phyloP scores from a whole-genome alignment of 805 yeast species.

The Wickerhamiella azyma region DNA sequence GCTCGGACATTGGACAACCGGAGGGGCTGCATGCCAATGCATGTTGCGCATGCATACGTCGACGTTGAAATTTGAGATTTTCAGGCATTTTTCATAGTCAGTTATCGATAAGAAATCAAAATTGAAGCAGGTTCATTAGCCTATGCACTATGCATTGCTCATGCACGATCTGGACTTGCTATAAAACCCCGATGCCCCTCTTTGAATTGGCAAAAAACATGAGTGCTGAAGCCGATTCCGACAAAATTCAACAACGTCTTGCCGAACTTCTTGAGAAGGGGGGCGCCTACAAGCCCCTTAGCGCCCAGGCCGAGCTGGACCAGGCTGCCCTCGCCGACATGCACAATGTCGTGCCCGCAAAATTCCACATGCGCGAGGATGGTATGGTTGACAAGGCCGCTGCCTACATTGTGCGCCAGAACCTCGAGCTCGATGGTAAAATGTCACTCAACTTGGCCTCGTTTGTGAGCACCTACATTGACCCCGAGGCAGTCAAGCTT shows the following conservation, averaged over 20 bases:
- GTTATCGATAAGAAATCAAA: too few relatives aligned
- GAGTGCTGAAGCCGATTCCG: background rate
- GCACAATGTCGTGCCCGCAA: constrained; percentile 27
- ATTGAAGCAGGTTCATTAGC: background rate
- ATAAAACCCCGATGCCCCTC: background rate
- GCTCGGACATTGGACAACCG: background rate
- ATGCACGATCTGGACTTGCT: background rate
- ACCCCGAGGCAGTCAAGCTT: constrained; percentile 39
- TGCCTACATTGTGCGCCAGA: constrained; percentile 54
- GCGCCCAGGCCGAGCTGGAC: background rate
- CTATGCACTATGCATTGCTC: background rate
- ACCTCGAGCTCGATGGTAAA: constrained; percentile 67
- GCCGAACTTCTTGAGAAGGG: background rate
- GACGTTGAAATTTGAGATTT: background rate
- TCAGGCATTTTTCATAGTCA: too few relatives aligned
- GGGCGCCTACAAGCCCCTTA: background rate
- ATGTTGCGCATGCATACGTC: background rate
- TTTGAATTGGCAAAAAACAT: background rate
- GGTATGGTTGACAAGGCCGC: constrained; percentile 43
- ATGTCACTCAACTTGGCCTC: constrained; percentile 79
- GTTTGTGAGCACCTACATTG: constrained; percentile 66
- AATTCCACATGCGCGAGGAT: constrained; percentile 44
- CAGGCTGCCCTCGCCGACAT: background rate
- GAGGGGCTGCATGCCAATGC: background rate
- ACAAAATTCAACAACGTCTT: background rate